A percentile compares a stretch with the other conserved stretches of the same genome.
Conservation (phyloP, 2,329 filamentous ascomycete species). For the Cladophialophora exuberans region DNA sequence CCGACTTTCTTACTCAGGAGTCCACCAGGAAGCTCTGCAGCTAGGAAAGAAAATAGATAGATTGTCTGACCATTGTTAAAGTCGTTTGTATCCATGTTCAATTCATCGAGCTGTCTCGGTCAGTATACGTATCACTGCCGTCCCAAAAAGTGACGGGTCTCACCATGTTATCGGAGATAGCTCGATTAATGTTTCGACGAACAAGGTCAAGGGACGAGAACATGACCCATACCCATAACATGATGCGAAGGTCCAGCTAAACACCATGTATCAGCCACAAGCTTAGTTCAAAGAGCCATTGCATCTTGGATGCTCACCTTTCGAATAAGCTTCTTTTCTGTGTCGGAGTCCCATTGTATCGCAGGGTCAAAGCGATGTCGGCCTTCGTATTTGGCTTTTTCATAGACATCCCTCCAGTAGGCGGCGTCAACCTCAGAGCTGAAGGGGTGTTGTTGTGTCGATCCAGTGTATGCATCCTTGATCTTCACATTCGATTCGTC, state of each 20-base stretch:
- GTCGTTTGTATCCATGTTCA: slow-evolving; percentile 45
- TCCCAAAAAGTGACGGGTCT: background rate
- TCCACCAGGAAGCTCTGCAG: slow-evolving; percentile 60
- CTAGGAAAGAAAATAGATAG: slow-evolving; percentile 57
- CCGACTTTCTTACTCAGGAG: slow-evolving; percentile 36
- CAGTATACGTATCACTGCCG: too few species aligned
- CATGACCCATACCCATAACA: slow-evolving; percentile 49
- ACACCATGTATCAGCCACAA: background rate
- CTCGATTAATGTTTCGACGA: slow-evolving; percentile 53
- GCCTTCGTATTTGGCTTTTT: slow-evolving; percentile 54
- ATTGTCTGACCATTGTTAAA: slow-evolving; percentile 61
- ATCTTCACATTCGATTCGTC: too few species aligned
- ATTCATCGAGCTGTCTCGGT: slow-evolving; percentile 38
- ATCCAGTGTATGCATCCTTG: too few species aligned
- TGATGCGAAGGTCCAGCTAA: slow-evolving; percentile 36
- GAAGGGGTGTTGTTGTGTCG: too few species aligned
- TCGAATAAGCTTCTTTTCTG: slow-evolving; percentile 31
- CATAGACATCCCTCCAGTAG: slow-evolving; percentile 59
- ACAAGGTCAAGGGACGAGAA: slow-evolving; percentile 61
- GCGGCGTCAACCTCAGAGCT: too few species aligned
- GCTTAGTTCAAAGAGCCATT: background rate
- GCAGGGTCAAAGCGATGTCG: slow-evolving; percentile 46
- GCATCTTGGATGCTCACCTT: slow-evolving; percentile 7
- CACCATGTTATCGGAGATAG: slow-evolving; percentile 61
- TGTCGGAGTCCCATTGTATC: slow-evolving; percentile 22